phyloP scores from a whole-genome alignment of 2,329 filamentous ascomycete species.

The Aureobasidium zeae region DNA sequence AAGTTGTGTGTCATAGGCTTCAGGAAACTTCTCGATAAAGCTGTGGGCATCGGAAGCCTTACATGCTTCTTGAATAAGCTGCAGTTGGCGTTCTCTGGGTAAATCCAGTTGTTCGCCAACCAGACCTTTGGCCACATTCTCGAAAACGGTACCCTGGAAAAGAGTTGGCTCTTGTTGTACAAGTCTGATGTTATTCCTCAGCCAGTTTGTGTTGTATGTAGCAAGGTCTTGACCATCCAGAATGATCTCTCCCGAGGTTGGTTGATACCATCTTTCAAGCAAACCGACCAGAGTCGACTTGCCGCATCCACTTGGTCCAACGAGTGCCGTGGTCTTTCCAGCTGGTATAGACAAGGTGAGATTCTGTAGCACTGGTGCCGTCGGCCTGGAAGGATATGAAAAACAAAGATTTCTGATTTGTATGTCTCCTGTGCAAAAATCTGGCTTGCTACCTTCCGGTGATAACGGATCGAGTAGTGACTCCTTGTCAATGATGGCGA shows the following conservation, averaged over 20 bases:
- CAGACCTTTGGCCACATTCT: slow-evolving; percentile 31
- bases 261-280: slow-evolving; percentile 29
- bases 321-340: slow-evolving; percentile 38
- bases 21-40: slow-evolving; percentile 30
- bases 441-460: slow-evolving; percentile 21
- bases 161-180: slow-evolving; percentile 31
- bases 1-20: slow-evolving; percentile 28
- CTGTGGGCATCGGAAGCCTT: slow-evolving; percentile 28
- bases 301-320: slow-evolving; percentile 31
- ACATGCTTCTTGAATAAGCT: slow-evolving; percentile 29
- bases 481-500: slow-evolving; percentile 33
- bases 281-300: slow-evolving; percentile 32
- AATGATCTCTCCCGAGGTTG: slow-evolving; percentile 23
- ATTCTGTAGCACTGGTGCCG: slow-evolving; percentile 29
- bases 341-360: slow-evolving; percentile 31
- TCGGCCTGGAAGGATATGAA: slow-evolving; percentile 51
- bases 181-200: slow-evolving; percentile 26
- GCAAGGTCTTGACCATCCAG: slow-evolving; percentile 26
- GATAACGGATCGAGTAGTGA: slow-evolving; percentile 33
- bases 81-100: slow-evolving; percentile 23
- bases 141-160: slow-evolving; percentile 28
- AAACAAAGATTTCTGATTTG: slow-evolving; percentile 58
- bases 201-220: slow-evolving; percentile 27
- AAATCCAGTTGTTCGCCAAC: slow-evolving; percentile 23
- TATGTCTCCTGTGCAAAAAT: slow-evolving; percentile 39